Conservation (phyloP, 345 rosid genomes). For the Eucalyptus grandis region DNA sequence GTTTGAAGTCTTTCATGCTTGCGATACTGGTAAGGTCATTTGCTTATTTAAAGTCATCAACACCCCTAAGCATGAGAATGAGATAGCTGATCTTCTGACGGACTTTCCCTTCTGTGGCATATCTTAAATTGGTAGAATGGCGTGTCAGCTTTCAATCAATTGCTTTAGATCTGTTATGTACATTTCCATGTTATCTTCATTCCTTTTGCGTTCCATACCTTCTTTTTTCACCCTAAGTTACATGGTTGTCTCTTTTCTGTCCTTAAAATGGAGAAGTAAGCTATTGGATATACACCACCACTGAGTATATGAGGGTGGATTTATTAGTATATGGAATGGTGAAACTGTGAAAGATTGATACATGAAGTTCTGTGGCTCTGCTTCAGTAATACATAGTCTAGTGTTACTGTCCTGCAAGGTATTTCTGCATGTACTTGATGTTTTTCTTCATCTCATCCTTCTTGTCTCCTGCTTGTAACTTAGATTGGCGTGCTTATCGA, state of each 20-base stretch:
- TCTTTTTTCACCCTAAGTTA: background rate
- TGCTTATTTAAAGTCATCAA: background rate
- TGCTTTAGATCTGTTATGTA: background rate
- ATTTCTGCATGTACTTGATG: background rate
- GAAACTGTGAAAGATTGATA: background rate
- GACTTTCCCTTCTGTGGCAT: background rate
- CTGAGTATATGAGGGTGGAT: background rate
- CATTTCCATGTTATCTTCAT: background rate
- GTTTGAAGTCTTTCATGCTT: background rate
- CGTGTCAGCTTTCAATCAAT: background rate
- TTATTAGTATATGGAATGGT: background rate
- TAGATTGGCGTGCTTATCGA: conserved; percentile 88
- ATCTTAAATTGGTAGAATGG: background rate
- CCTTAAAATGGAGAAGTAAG: background rate
- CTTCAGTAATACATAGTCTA: background rate
- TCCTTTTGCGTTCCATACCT: background rate
- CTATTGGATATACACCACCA: background rate
- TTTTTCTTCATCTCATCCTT: background rate
- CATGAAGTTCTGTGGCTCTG: background rate
- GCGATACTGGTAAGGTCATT: background rate
- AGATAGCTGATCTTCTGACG: background rate
- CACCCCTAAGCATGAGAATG: background rate
- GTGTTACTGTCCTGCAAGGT: background rate
- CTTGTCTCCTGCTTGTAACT: background rate
- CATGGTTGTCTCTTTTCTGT: background rate